Base-by-base conservation (phyloP, 495 filamentous ascomycete genomes). In the Bryoglossum gracile region DNA sequence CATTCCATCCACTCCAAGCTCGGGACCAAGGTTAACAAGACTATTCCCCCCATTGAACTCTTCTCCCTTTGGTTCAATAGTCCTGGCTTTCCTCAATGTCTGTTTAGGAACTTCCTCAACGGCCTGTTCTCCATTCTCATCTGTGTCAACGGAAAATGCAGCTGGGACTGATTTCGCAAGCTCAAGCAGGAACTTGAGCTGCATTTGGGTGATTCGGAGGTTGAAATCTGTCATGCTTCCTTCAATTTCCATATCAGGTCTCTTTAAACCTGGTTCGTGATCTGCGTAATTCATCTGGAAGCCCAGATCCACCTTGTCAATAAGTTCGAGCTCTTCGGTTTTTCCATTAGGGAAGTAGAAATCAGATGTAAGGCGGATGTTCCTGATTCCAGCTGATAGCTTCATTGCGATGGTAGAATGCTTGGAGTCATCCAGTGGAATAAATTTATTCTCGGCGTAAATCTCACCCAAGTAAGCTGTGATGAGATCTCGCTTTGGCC, bases 381-480 rank as follows among this genome's bases (percentile, higher is more conserved):
- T 91, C 34, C 90, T 80, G 51, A 98, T 92, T 23, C 92, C 92
- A 37, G 91, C 83, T 8, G 84, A 83, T 23, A 98, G 78, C 61
- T 94, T 84, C 74, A 95, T 98, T 19, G 85, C 87, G 58, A 86
- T 81, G 17, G 80, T 71, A 3, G 85, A 76, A 25, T 71, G 60
- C 43, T 84, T 75, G 2, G 77, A 75, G 46, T 91, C 86, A 49
- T 88, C 83, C 37, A 95, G 68, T 0, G 86, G 83, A 8, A 83
- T 78, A 57, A 98, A 97, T 37, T 80, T 82, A 59, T 98, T 97
- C 67, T 89, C 89, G 3, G 85, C 89, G 65, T 97, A 98, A 18
- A 98, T 94, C 64, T 98, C 92, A 65, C 92, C 92, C 13, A 98
- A 73, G 58, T 95, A 91, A 5, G 91, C 92, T 2, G 89, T 97